Conservation (phyloP, 2,329 filamentous ascomycete species). For the Metarhizium rileyi region DNA sequence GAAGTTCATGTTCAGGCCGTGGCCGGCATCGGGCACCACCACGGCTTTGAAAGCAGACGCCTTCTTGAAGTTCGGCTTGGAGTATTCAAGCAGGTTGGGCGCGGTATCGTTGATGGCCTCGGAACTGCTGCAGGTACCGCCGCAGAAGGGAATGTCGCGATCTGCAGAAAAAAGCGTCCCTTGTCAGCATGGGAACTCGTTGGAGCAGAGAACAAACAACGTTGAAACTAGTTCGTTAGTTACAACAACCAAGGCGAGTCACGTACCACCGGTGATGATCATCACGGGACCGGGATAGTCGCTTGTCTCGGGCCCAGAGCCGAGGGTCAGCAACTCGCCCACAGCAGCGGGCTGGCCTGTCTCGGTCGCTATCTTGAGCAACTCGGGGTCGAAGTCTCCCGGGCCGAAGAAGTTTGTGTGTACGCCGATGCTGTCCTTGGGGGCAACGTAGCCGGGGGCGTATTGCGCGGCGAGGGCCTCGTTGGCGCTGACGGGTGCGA, state of each 20-base stretch:
- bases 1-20: constrained; percentile 40
- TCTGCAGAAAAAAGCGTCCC: constrained; percentile 18
- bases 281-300: constrained; percentile 44
- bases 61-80: constrained; percentile 31
- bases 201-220: neutral
- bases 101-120: constrained; percentile 25
- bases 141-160: constrained; percentile 47
- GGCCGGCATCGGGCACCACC: constrained; percentile 41
- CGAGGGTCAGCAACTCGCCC: constrained; percentile 50
- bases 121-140: constrained; percentile 46
- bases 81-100: constrained; percentile 32
- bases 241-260: too few relatives aligned
- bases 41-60: constrained; percentile 40
- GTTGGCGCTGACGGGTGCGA: constrained; percentile 31
- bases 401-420: constrained; percentile 45
- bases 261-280: constrained; percentile 46
- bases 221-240: neutral
- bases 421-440: constrained; percentile 34
- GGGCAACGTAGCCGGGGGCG: constrained; percentile 42
- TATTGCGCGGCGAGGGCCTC: constrained; percentile 21
- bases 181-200: too few relatives aligned
- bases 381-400: constrained; percentile 42
- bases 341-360: constrained; percentile 46
- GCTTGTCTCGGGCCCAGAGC: constrained; percentile 22
- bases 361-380: constrained; percentile 35